Evolutionary conservation across 1,284 basidiomycete species (phyloP).

Genomic region (Polyporus tsugae): DNA sequence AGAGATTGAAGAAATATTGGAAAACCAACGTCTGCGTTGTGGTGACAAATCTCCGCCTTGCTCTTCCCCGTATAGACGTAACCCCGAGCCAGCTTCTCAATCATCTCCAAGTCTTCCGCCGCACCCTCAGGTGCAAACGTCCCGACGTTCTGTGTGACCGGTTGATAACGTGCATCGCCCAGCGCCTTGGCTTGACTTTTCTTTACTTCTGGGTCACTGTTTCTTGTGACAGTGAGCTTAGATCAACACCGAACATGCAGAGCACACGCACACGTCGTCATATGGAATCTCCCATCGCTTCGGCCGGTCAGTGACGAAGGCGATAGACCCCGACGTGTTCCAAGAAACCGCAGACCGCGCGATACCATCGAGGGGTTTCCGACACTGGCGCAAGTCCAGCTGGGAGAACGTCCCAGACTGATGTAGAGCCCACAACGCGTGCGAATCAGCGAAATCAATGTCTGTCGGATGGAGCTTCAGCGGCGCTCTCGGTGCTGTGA

Average conservation of each 20-base stretch:
- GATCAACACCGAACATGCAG: background rate
- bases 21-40: constrained; percentile 64
- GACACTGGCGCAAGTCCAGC: constrained; percentile 72
- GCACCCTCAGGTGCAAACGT: constrained; percentile 49
- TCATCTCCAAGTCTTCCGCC: constrained; percentile 55
- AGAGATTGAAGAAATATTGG: background rate
- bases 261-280: constrained; percentile 76
- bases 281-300: constrained; percentile 79
- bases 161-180: constrained; percentile 57
- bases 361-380: constrained; percentile 74
- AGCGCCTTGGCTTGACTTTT: constrained; percentile 54
- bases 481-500: no score
- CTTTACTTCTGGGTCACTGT: constrained; percentile 60
- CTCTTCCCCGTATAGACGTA: constrained; percentile 71
- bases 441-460: constrained; percentile 73
- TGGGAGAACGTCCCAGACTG: constrained; percentile 84
- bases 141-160: constrained; percentile 63
- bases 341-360: constrained; percentile 75
- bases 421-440: constrained; percentile 81
- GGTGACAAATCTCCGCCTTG: constrained; percentile 57
- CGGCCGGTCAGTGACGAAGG: constrained; percentile 72
- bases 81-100: constrained; percentile 69
- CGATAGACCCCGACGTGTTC: constrained; percentile 73
- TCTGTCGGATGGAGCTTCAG: constrained; percentile 50
- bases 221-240: background rate